These are phyloP conservation scores for Cantharellus cinnabarinus DNA, from an alignment of 768 basidiomycete species.

Conservation along the genomic window DNA sequence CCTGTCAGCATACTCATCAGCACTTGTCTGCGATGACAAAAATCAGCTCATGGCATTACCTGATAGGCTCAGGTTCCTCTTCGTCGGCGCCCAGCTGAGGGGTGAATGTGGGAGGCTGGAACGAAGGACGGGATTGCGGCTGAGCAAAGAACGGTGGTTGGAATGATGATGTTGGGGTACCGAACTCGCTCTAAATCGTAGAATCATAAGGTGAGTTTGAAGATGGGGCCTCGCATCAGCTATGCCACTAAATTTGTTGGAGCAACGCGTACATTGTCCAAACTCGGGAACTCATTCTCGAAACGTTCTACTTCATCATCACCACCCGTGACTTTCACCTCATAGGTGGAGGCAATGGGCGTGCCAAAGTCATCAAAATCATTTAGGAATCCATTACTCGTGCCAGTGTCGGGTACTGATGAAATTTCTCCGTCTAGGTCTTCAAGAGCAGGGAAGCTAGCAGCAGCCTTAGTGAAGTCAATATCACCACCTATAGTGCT, in stretches of 20 bases:
- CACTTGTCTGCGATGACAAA: too few species aligned
- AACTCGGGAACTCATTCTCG: conserved; percentile 67
- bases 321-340: conserved; percentile 55
- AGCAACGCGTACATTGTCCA: conserved; percentile 22
- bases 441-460: conserved; percentile 14
- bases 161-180: background rate
- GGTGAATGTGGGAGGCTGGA: conserved; percentile 5
- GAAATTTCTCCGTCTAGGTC: conserved; percentile 7
- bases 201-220: background rate
- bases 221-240: background rate
- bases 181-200: background rate
- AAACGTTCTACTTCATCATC: conserved; percentile 75
- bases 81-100: conserved; percentile 38
- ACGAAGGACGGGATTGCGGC: conserved; percentile 16
- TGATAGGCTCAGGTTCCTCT: conserved; percentile 75
- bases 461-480: conserved; percentile 11
- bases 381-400: background rate
- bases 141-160: conserved; percentile 7
- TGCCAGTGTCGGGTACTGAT: background rate
- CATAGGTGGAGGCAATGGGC: conserved; percentile 18
- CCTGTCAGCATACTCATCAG: conserved; percentile 20
- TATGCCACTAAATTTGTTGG: background rate
- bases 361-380: conserved; percentile 41
- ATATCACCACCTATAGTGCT: conserved; percentile 7
- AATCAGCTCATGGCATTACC: conserved; percentile 20